These are phyloP conservation scores for Eucalyptus albens DNA, from an alignment of 345 rosid species.

Conservation along the genomic window DNA sequence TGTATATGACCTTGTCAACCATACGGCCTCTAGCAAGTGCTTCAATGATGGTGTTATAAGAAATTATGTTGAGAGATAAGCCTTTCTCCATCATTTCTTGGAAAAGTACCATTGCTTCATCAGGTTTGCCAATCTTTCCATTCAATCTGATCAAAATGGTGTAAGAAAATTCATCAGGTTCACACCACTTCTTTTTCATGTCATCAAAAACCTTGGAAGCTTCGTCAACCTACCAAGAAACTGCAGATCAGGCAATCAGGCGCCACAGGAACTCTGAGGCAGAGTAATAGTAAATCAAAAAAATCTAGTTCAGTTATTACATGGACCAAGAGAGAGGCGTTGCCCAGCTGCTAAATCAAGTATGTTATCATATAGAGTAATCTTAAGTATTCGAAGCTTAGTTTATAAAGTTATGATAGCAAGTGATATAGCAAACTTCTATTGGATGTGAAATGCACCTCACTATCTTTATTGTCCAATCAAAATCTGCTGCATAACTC, in stretches of 20 bases:
- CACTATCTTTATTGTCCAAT: not conserved
- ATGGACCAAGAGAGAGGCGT: not conserved
- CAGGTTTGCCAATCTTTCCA: slow-evolving; percentile 58
- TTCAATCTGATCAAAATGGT: slow-evolving; percentile 79
- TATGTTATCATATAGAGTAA: not conserved
- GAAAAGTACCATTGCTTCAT: slow-evolving; percentile 46
- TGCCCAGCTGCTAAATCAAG: not conserved
- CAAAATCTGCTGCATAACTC: not conserved
- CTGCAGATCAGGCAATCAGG: slow-evolving; percentile 66
- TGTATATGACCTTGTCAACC: slow-evolving; percentile 62
- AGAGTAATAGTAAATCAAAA: not conserved
- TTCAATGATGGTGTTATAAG: slow-evolving; percentile 71
- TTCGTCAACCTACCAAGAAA: slow-evolving; percentile 57
- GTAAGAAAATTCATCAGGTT: slow-evolving; percentile 67
- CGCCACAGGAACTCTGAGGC: not conserved
- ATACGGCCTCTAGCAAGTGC: slow-evolving; percentile 50
- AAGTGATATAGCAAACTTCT: not conserved
- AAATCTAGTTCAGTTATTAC: not conserved
- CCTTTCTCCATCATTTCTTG: slow-evolving; percentile 62
- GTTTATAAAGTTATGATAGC: not conserved
- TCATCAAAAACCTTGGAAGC: slow-evolving; percentile 64
- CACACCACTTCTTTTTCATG: slow-evolving; percentile 59
- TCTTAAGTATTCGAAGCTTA: not conserved
- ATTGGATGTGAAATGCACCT: not conserved
- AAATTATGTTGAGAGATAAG: slow-evolving; percentile 36